Conservation (phyloP, 129 eudicot genomes). For the Smallanthus sonchifolius region DNA sequence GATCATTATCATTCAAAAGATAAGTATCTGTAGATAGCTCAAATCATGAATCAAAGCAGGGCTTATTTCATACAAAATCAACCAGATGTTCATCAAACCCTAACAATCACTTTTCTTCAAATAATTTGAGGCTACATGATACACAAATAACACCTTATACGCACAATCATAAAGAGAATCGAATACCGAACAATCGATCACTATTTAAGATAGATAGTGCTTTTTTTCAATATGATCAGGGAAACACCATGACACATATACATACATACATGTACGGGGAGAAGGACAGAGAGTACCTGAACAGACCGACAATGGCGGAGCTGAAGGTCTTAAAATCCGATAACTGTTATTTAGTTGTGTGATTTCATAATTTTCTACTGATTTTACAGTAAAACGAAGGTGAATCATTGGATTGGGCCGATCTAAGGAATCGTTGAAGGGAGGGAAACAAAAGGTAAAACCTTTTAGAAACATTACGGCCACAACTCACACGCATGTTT, state of each 20-base stretch:
- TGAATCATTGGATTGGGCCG: background rate
- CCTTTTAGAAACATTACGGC: too few relatives aligned
- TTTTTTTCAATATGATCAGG: background rate
- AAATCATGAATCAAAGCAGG: background rate
- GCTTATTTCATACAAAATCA: background rate
- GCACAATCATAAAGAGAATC: background rate
- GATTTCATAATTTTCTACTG: background rate
- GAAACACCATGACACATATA: background rate
- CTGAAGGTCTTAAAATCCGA: background rate
- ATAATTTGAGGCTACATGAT: background rate
- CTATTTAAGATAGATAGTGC: background rate
- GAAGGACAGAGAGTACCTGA: background rate
- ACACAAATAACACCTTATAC: background rate
- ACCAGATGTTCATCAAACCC: background rate
- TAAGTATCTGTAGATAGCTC: background rate
- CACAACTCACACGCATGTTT: too few relatives aligned
- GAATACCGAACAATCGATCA: background rate
- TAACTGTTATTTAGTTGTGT: background rate
- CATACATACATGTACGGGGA: background rate
- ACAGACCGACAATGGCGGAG: background rate
- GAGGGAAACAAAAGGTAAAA: too few relatives aligned
- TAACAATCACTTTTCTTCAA: too few relatives aligned
- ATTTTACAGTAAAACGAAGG: background rate
- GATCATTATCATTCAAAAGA: background rate
- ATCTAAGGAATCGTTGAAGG: background rate